Evolutionary conservation across 2,329 filamentous ascomycete genomes (phyloP).

Genomic region (Neofusicoccum kwambonambiense): DNA sequence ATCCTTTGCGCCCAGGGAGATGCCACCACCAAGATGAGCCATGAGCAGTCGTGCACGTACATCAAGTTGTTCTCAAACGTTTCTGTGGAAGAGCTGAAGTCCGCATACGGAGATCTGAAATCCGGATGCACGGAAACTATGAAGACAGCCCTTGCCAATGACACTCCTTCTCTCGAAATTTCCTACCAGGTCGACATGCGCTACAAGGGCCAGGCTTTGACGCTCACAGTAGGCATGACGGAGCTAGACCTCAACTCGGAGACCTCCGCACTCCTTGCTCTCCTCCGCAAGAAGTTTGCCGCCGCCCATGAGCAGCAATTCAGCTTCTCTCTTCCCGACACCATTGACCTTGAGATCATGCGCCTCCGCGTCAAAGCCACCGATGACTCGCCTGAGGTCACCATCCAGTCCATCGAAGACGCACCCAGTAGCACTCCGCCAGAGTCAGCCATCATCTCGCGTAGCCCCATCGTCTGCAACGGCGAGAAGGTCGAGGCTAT

Average conservation of each 20-base stretch:
- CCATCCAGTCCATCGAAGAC: conserved; percentile 36
- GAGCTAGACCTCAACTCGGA: conserved; percentile 25
- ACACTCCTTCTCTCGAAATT: conserved; percentile 31
- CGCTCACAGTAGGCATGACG: conserved; percentile 31
- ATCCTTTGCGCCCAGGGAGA: conserved; percentile 53
- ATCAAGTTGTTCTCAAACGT: conserved; percentile 44
- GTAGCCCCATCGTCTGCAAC: conserved; percentile 42
- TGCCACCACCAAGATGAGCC: conserved; percentile 50
- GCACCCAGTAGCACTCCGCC: conserved; percentile 30
- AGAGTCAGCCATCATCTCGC: conserved; percentile 37
- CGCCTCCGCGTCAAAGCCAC: conserved; percentile 46
- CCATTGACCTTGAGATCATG: conserved; percentile 50
- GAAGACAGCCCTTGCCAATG: conserved; percentile 35
- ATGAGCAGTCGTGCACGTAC: conserved; percentile 48
- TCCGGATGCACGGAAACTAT: conserved; percentile 40
- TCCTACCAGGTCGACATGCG: conserved; percentile 48
- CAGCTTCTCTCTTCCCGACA: conserved; percentile 41
- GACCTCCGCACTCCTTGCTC: conserved; percentile 29
- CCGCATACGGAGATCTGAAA: conserved; percentile 37
- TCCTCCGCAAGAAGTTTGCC: conserved; percentile 42
- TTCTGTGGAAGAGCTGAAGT: conserved; percentile 33
- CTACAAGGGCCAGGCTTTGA: conserved; percentile 49
- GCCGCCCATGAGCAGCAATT: conserved; percentile 47
- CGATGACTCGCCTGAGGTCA: conserved; percentile 44
- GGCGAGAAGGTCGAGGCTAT: conserved; percentile 42